Evolutionary conservation across 345 rosid genomes (phyloP).

Genomic region (Mangifera indica): DNA sequence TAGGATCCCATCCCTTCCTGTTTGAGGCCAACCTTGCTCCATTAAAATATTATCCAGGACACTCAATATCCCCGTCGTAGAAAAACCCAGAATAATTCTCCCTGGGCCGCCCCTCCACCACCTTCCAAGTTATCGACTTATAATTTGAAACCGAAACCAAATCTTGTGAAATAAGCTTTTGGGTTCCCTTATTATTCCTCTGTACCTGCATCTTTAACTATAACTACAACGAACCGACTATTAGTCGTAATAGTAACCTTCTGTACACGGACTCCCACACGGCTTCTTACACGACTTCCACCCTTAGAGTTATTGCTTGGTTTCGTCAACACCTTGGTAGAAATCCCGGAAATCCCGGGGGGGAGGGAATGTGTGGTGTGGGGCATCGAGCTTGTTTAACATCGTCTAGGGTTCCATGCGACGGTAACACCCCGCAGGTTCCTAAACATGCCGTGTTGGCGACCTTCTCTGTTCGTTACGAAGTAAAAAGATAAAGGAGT

Average conservation of each 20-base stretch:
- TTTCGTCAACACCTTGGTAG: constrained; percentile 36
- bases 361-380: too few relatives aligned
- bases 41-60: constrained; percentile 26
- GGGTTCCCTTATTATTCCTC: constrained; percentile 58
- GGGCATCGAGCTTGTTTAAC: constrained; percentile 39
- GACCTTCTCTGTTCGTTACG: constrained; percentile 66
- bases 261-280: too few relatives aligned
- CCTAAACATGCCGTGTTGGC: constrained; percentile 68
- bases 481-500: neutral
- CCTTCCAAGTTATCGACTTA: constrained; percentile 42
- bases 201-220: constrained; percentile 31
- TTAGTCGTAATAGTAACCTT: constrained; percentile 26
- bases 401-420: constrained; percentile 36
- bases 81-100: constrained; percentile 37
- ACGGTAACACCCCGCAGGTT: constrained; percentile 45
- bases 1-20: neutral
- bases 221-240: constrained; percentile 28
- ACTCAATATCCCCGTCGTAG: constrained; percentile 51
- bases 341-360: constrained; percentile 41
- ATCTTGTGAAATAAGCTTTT: constrained; percentile 48
- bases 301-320: constrained; percentile 77
- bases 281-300: neutral
- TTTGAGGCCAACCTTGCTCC: neutral
- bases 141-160: constrained; percentile 31
- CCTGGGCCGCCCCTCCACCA: constrained; percentile 31